These are phyloP conservation scores for Ogataea paradorogensis DNA, from an alignment of 805 yeast species.

Conservation along the genomic window DNA sequence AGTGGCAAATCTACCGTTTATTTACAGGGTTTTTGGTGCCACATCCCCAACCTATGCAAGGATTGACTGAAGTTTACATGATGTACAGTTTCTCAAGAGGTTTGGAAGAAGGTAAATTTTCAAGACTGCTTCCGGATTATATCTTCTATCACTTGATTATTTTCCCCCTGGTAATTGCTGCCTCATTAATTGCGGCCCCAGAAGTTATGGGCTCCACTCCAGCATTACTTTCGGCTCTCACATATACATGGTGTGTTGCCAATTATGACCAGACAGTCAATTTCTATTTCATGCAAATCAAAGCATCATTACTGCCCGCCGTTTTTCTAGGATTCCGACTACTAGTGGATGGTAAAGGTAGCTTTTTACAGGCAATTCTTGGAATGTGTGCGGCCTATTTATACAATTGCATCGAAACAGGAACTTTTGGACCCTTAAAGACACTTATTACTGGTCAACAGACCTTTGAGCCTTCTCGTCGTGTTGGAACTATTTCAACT, in stretches of 20 bases:
- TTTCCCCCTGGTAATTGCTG: constrained; percentile 44
- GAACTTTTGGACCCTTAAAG: constrained; percentile 47
- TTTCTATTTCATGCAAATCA: constrained; percentile 51
- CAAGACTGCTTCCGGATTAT: constrained; percentile 49
- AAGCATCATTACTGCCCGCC: constrained; percentile 54
- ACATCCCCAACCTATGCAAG: constrained; percentile 41
- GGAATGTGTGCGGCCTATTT: constrained; percentile 58
- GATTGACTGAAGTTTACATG: constrained; percentile 52
- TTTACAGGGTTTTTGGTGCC: constrained; percentile 49
- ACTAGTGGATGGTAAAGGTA: constrained; percentile 42
- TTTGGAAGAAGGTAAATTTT: constrained; percentile 51
- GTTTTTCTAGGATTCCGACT: constrained; percentile 41
- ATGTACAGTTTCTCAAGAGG: constrained; percentile 56
- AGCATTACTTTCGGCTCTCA: constrained; percentile 51
- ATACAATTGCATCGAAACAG: constrained; percentile 61
- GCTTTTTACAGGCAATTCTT: constrained; percentile 40
- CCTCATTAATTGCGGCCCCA: constrained; percentile 31
- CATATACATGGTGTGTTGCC: constrained; percentile 60
- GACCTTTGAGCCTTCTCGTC: constrained; percentile 21
- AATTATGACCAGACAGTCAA: constrained; percentile 51
- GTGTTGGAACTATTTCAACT: constrained; percentile 32
- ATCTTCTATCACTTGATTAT: constrained; percentile 50
- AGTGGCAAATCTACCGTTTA: constrained; percentile 44
- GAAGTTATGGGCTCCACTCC: constrained; percentile 29
- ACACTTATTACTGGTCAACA: constrained; percentile 31